A percentile compares a stretch with the other conserved stretches of the same genome.
Conservation (phyloP, 352 stramenopile genomes). For the Globisporangium cylindrosporum region DNA sequence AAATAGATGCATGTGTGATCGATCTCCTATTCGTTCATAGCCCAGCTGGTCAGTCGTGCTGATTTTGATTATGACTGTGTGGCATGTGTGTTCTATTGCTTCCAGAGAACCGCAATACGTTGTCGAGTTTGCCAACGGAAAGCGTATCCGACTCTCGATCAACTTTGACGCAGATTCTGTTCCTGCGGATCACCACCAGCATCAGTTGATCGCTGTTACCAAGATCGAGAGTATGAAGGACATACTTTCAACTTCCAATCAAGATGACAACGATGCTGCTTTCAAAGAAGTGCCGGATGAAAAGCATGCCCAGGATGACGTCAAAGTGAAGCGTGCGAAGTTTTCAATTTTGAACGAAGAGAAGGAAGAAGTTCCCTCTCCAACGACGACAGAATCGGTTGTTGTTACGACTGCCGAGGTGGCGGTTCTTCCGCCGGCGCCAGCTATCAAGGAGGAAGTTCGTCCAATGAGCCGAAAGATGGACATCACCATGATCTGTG, state of each 20-base stretch:
- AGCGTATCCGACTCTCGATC: slow-evolving; percentile 75
- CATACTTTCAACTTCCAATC: not conserved
- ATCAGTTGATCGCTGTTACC: not conserved
- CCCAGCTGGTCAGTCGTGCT: not conserved
- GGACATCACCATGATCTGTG: slow-evolving; percentile 46
- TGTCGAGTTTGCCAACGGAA: slow-evolving; percentile 72
- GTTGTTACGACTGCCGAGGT: not conserved
- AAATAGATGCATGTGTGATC: not conserved
- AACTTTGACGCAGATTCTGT: slow-evolving; percentile 46
- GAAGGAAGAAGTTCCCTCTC: not conserved
- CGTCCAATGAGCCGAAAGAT: slow-evolving; percentile 29
- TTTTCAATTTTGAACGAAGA: slow-evolving; percentile 14
- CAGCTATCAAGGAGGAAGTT: slow-evolving; percentile 14
- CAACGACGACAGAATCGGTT: not conserved
- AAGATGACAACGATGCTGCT: not conserved
- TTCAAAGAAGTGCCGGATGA: not conserved
- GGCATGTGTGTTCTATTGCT: slow-evolving; percentile 4
- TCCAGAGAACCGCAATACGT: slow-evolving; percentile 44
- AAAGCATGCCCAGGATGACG: not conserved
- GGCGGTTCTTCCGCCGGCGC: not conserved
- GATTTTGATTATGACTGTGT: not conserved
- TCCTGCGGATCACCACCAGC: not conserved
- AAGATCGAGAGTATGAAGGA: slow-evolving; percentile 19
- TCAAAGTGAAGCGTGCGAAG: slow-evolving; percentile 5
- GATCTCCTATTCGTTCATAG: not conserved